Evolutionary conservation across 306 rosid genomes (phyloP), one percentile per base, ranked within the genome.

Genomic region (Prunus davidiana): DNA sequence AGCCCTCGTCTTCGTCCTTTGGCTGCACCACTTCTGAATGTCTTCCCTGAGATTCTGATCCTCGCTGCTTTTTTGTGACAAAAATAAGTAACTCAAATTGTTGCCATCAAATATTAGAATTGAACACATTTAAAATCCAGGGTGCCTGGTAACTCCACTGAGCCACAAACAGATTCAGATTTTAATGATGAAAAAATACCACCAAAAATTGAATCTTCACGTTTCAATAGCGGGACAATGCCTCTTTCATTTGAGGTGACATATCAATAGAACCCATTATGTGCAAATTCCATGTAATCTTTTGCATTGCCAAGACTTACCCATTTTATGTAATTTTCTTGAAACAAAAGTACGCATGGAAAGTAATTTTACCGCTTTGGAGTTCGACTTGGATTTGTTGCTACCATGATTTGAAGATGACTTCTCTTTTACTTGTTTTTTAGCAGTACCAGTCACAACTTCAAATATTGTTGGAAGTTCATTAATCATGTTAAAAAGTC

Each of bases 381-480:
- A 69, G 86, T 73, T 86, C 63, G 93, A 86, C 90, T 91, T 93
- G 32, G 93, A 73, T 83, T 84, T 93, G 89, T 85, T 90, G 88
- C 96, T 86, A 16, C 91, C 84, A 73, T 87, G 88, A 77, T 88
- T 91, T 69, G 91, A 80, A 61, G 97, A 86, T 72, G 96, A 77
- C 84, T 90, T 93, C 77, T 91, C 96, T 93, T 91, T 91, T n/a
- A 75, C 86, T 76, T 82, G 94, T 74, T 91, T 91, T 87, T 91
- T 93, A 19, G 88, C 96, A 64, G 86, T 55, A 71, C 97, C 98
- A 20, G 97, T 86, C 79, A 91, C 93, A 67, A 91, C 84, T 87
- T 93, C 97, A 85, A 81, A 91, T 82, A 91, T 78, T 51, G 98
- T 84, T 72, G 97, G 97, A 71, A 91, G 86, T 57, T 93, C 96